Base-by-base conservation (phyloP, 148 eudicot genomes). In the Arbutus unedo region DNA sequence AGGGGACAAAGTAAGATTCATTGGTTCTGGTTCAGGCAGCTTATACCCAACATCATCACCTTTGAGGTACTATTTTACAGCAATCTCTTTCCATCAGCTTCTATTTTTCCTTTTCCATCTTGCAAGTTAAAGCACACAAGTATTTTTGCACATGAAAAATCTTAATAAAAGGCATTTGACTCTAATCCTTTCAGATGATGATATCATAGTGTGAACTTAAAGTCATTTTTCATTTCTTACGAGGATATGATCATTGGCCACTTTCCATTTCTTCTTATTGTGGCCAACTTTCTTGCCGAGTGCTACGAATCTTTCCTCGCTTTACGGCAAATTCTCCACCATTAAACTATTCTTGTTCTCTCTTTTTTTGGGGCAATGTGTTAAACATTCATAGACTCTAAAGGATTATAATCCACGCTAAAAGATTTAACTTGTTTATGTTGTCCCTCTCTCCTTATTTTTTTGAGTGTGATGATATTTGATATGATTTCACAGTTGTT, bases 1-100 rank as follows among this genome's bases (percentile, higher is more conserved):
- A 93, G 98, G 98, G 80, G 98, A 95, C 88, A 89, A 86, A 86
- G 98, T 95, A 82, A 91, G 88, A 81, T 95, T 86, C 84, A 82
- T 84, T 2, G 93, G 94, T 80, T 62, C 94, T 57, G 73, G 89
- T 84, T 90, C 97, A 44, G 85, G 86, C 60, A 87, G 87, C 85
- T 81, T 90, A 25, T 89, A 90, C 83, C 77, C 95, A 45, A 67
- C 88, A 72, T 68, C 89, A 88, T 74, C 91, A 15, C 57, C 87
- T 78, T 82, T 90, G 64, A 92, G 98, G 98, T 95, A 90, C 45
- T 74, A 64, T 76, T 54, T 10, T 74, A 59, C 21, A 8, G 18
- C 14, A 11, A 59, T 43, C 7, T 49, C 74, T 83, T 31, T 84
- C 15, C 14, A 47, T 38, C 43, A 50, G 60, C 44, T 21, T 55